Base-by-base conservation (phyloP, 1,139 yeast genomes). In the Blastobotrys serpentis region DNA sequence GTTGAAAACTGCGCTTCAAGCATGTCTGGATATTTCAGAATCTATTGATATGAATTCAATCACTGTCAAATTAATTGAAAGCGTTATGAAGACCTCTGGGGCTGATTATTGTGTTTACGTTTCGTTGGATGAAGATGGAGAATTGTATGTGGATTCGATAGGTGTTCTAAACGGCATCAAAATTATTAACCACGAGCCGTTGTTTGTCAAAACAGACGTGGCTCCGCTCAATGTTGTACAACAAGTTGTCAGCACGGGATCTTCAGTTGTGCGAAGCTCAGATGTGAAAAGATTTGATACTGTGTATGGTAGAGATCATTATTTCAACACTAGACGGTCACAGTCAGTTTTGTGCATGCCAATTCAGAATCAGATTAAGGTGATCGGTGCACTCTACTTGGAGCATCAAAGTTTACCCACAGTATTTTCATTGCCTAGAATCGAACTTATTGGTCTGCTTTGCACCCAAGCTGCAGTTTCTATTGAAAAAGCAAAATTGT, bases 391-490 rank as follows among this genome's bases (percentile, higher is more conserved):
- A 0, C 54, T 78, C 19, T 78, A 78, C 56, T 62, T 78, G 42
- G 82, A 78, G 54, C 69, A 66, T 42, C 67, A 61, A 45, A 64
- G 60, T 22, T 46, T 52, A 21, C 44, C 58, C 1, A 50, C 61
- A 52, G 43, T 66, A 21, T 70, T 74, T 51, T 61, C 68, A 4
- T 60, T 64, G 8, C 66, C 69, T 19, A 70, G 73, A 53, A 57
- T 71, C 18, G 78, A 75, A 51, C 61, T 77, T 40, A 63, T 75
- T n/a, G 69, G 69, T 14, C 64, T 78, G 50, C 64, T 78, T 40
- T 74, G 81, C 52, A 72, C 79, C 0, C 82, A 78, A 56, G 81
- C 81, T 3, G 78, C 80, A 0, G 79, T 78, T 18, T 74, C 82
- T 1, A 63, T 78, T 29, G 76, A 74, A 18, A 78, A 78, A 50